Conservation (phyloP, 257 asterid genomes). For the Salvia miltiorrhiza region DNA sequence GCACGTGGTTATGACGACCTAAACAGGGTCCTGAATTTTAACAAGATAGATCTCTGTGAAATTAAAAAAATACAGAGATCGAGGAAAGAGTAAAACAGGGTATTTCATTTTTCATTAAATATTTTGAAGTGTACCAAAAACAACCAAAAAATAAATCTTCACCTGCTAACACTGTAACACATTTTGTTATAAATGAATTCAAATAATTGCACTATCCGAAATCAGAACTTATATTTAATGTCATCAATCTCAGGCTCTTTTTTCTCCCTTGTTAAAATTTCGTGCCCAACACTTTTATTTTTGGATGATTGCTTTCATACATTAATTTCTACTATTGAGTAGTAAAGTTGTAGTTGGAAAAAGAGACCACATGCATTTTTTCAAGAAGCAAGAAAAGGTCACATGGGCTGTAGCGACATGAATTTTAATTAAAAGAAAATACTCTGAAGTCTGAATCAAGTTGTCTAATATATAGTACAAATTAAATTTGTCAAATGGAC, state of each 20-base stretch:
- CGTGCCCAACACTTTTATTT: background rate
- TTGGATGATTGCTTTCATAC: background rate
- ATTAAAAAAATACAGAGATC: conserved; percentile 21
- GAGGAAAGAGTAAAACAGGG: background rate
- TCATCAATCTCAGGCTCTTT: background rate
- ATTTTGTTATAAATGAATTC: background rate
- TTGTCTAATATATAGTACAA: conserved; percentile 8
- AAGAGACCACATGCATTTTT: conserved; percentile 10
- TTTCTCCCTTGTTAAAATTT: background rate
- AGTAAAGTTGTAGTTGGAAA: background rate
- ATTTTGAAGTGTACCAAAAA: background rate
- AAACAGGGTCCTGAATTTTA: conserved; percentile 28
- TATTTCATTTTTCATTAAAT: background rate
- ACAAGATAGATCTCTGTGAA: conserved; percentile 22
- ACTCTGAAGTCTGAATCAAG: conserved; percentile 11
- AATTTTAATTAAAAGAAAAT: background rate
- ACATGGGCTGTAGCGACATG: conserved; percentile 25
- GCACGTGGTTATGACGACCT: conserved; percentile 12
- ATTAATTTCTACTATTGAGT: background rate
- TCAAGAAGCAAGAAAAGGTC: conserved; percentile 5
- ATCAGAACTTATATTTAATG: background rate
- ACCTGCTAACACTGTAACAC: conserved; percentile 10
- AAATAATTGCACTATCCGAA: background rate
- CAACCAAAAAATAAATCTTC: background rate
- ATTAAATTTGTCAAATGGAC: background rate